Evolutionary conservation across 495 filamentous ascomycete genomes (phyloP).

Genomic region (Jackrogersella minutella): DNA sequence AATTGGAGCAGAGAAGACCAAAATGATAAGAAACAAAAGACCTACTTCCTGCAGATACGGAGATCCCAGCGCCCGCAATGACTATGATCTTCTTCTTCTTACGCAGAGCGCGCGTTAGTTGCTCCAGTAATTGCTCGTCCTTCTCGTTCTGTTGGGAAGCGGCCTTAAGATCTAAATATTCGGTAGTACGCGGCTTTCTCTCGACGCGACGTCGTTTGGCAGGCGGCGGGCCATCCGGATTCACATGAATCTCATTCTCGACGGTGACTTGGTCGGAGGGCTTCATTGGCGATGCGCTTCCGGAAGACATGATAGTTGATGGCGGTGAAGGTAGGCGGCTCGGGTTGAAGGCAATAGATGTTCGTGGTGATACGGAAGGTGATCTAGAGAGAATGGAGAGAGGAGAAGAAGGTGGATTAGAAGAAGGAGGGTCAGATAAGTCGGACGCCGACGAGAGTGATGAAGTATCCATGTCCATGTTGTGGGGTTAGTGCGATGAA

Average conservation of each 20-base stretch:
- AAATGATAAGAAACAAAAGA: slow-evolving; percentile 40
- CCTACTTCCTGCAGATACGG: slow-evolving; percentile 93
- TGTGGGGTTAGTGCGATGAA: slow-evolving; percentile 1
- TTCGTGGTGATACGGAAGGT: slow-evolving; percentile 54
- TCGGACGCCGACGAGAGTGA: slow-evolving; percentile 38
- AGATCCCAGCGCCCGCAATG: slow-evolving; percentile 95
- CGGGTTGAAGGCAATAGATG: slow-evolving; percentile 30
- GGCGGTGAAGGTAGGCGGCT: slow-evolving; percentile 53
- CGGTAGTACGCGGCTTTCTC: slow-evolving; percentile 76
- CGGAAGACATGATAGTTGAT: slow-evolving; percentile 52
- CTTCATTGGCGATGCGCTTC: slow-evolving; percentile 55
- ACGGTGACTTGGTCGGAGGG: slow-evolving; percentile 41
- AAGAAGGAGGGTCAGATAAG: slow-evolving; percentile 44
- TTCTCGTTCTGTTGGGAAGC: slow-evolving; percentile 55
- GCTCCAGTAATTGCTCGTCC: slow-evolving; percentile 63
- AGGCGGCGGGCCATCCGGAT: slow-evolving; percentile 70
- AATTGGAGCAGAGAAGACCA: not conserved
- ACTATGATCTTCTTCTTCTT: slow-evolving; percentile 96
- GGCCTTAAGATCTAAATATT: slow-evolving; percentile 73
- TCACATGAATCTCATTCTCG: slow-evolving; percentile 56
- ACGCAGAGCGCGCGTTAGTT: slow-evolving; percentile 77
- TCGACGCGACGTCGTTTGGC: slow-evolving; percentile 76
- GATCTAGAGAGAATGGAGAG: slow-evolving; percentile 61
- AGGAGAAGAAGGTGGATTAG: slow-evolving; percentile 57
- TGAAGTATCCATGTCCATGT: slow-evolving; percentile 38